Evolutionary conservation across 352 stramenopile genomes (phyloP).

Genomic region (Phytophthora cryptogea): DNA sequence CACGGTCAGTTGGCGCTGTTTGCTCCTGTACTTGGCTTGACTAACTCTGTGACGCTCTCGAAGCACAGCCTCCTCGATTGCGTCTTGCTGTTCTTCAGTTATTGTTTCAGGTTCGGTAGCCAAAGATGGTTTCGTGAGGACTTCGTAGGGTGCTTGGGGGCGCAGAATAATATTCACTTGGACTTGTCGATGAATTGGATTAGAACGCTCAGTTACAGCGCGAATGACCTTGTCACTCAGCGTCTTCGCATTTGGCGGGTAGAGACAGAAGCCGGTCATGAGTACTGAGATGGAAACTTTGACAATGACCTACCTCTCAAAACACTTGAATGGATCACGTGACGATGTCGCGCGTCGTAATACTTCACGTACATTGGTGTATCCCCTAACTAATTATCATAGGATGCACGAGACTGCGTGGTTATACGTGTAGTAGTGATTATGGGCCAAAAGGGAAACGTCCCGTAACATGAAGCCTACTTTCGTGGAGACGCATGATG

Average conservation of each 20-base stretch:
- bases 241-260: background rate
- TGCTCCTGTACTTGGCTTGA: constrained; percentile 3
- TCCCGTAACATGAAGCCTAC: too few relatives aligned
- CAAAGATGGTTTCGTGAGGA: background rate
- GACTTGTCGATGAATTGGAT: background rate
- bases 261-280: background rate
- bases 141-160: background rate
- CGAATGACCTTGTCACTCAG: constrained; percentile 7
- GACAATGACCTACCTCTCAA: background rate
- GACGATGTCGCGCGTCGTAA: too few relatives aligned
- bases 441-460: too few relatives aligned
- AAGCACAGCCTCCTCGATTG: too few relatives aligned
- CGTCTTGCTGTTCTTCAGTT: background rate
- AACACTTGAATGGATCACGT: too few relatives aligned
- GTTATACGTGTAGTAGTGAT: too few relatives aligned
- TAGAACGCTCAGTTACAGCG: background rate
- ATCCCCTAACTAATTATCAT: too few relatives aligned
- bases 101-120: background rate
- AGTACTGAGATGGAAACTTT: background rate
- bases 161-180: background rate
- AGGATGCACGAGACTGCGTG: too few relatives aligned
- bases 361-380: too few relatives aligned
- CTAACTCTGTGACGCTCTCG: constrained; percentile 6
- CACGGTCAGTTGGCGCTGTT: background rate
- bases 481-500: too few relatives aligned